phyloP scores from a whole-genome alignment of 2,329 filamentous ascomycete species.

The Fusarium neocosmosporiellum region DNA sequence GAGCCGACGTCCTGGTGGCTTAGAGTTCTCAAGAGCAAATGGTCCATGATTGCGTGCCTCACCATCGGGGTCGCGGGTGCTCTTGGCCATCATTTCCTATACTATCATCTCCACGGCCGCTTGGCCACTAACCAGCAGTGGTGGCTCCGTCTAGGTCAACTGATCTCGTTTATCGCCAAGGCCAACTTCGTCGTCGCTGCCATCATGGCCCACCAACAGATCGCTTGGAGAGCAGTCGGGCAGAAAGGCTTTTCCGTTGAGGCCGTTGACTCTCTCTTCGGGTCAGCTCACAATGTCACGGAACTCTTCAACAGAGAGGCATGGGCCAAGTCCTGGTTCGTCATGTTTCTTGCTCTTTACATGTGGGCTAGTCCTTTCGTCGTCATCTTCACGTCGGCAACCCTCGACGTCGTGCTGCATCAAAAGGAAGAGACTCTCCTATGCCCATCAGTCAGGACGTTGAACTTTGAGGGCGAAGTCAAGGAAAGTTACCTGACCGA shows the following conservation, averaged over 20 bases:
- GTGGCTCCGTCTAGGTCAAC: slow-evolving; percentile 27
- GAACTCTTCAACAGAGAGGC: slow-evolving; percentile 17
- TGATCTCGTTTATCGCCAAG: slow-evolving; percentile 24
- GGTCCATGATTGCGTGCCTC: slow-evolving; percentile 29
- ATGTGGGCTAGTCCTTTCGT: slow-evolving; percentile 19
- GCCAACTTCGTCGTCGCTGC: slow-evolving; percentile 16
- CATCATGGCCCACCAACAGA: slow-evolving; percentile 22
- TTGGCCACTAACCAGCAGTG: slow-evolving; percentile 28
- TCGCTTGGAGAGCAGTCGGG: slow-evolving; percentile 18
- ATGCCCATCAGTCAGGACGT: background rate
- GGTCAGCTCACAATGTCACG: slow-evolving; percentile 1
- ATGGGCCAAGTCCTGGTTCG: background rate
- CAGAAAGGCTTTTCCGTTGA: slow-evolving; percentile 14
- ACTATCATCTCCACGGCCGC: slow-evolving; percentile 1
- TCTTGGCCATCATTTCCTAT: slow-evolving; percentile 16
- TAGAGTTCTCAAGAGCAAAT: slow-evolving; percentile 21
- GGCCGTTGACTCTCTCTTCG: slow-evolving; percentile 21
- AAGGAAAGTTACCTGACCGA: background rate
- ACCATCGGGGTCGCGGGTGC: slow-evolving; percentile 7
- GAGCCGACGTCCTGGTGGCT: slow-evolving; percentile 1
- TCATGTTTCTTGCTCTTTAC: slow-evolving; percentile 20
- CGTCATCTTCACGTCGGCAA: slow-evolving; percentile 19
- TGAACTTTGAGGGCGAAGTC: background rate
- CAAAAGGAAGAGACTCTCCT: background rate
- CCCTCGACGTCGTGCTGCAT: background rate